Evolutionary conservation across 176 grass and related monocot species (phyloP), one percentile per base, ranked within the genome.

Genomic region (Canna indica): DNA sequence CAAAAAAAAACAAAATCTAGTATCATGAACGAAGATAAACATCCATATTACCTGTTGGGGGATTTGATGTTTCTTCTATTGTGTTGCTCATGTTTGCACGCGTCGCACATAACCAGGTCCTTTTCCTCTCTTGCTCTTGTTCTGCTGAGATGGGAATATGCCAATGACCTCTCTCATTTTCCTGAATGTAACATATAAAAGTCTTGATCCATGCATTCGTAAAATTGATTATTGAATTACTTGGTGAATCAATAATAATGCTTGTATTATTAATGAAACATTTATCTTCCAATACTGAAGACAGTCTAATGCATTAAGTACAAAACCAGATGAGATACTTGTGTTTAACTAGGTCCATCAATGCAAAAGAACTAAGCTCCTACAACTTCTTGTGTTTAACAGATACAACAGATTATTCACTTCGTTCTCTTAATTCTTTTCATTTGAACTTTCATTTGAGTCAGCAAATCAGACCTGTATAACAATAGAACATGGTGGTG

Each of bases 131-230:
- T 66, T 70, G 53, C 41, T 70, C 74, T 39, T 59, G 38, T 79
- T 78, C 78, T 33, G 48, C n/a, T 3, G 38, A 70, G 67, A 90
- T 46, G 52, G 81, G 88, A 69, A 90, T 81, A 79, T 90, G 88
- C 83, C 81, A 90, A 38, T 90, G 81, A n/a, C 88, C 88, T 79
- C 80, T 84, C 68, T 78, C 72, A 42, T 81, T 86, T 81, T 90
- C 81, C 81, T 86, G 68, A 64, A 57, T 57, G 77, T 86, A 67
- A 67, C n/a, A 73, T 1, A 65, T n/a, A 81, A 61, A 4, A 12
- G 22, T 42, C 36, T 30, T 30, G 60, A 67, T 80, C 13, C 6
- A 20, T 10, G n/a, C n/a, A n/a, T n/a, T n/a, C n/a, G n/a, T n/a
- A n/a, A n/a, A n/a, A n/a, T 60, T 1, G 12, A 30, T 32, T 9